phyloP scores from a whole-genome alignment of 352 stramenopile genomes.

The Chrysophaeum taylorii region DNA sequence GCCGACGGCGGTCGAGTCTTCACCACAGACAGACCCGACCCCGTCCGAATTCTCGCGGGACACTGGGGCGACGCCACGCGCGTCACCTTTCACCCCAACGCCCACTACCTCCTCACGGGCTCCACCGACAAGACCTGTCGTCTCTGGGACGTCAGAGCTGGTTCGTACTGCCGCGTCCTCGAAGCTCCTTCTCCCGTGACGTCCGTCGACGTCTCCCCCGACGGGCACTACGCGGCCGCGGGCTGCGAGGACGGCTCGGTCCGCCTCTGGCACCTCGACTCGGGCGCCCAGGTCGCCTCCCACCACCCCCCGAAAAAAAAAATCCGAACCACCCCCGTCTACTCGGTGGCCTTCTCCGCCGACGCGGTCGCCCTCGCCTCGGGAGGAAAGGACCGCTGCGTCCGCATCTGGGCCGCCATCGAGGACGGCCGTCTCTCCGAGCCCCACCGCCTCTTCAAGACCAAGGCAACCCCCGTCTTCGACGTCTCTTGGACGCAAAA shows the following conservation, averaged over 20 bases:
- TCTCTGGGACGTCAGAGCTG: constrained; percentile 83
- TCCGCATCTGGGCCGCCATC: constrained; percentile 51
- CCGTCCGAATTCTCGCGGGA: constrained; percentile 78
- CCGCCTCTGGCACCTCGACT: constrained; percentile 81
- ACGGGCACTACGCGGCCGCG: constrained; percentile 66
- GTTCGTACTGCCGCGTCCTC: constrained; percentile 77
- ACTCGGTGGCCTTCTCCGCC: constrained; percentile 44
- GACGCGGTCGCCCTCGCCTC: constrained; percentile 45
- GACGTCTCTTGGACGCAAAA: constrained; percentile 6
- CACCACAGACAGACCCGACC: constrained; percentile 75
- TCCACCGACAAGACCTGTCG: constrained; percentile 83
- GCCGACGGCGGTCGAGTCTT: constrained; percentile 83
- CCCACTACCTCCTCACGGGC: constrained; percentile 83
- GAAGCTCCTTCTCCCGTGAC: constrained; percentile 75
- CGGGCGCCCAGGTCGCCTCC: not conserved
- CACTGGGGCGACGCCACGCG: constrained; percentile 79
- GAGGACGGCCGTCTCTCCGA: not conserved
- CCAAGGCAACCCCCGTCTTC: not conserved
- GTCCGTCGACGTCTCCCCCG: constrained; percentile 70
- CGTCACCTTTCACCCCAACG: constrained; percentile 84
- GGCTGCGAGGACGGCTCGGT: constrained; percentile 68
- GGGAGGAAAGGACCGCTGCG: constrained; percentile 40
- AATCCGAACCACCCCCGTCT: constrained; percentile 26
- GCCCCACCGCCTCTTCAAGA: not conserved
- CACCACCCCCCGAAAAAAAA: no score